Base-by-base conservation (phyloP, 2,329 filamentous ascomycete species). In the Lasiodiplodia gonubiensis region DNA sequence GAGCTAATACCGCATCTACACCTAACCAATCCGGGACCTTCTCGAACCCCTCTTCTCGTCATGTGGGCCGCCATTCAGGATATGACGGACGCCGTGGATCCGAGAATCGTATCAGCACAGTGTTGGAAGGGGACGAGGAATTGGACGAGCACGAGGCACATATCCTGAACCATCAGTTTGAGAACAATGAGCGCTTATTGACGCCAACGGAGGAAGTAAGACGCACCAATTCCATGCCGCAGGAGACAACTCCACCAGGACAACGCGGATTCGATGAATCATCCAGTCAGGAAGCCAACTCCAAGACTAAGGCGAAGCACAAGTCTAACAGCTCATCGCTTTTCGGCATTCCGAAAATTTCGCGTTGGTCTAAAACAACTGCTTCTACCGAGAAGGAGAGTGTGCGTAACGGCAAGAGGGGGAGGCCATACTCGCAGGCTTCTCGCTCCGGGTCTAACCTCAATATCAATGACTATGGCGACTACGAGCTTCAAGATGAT, bases 281-380 rank as follows among this genome's bases (percentile, higher is more conserved):
- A n/a, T 79, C 86, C 67, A 94, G 92, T 80, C 89, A 88, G 67
- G 93, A 96, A 70, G 92, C 93, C 69, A 79, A 84, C 70, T 92
- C 91, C 78, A 97, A 97, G 81, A 92, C 95, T 81, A 79, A 84
- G 71, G 92, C 91, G 78, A 97, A 97, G 81, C 92, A 96, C 81
- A 97, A 97, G 78, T 94, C 92, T 0, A 91, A 87, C 75, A 89
- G 89, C 68, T 95, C 93, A 0, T 92, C 92, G 0, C 84, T 89
- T 84, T 91, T 97, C 67, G 80, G 80, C 59, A 80, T 82, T 69
- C 93, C 94, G 27, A 97, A 97, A 82, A 94, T 97, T 70, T 98
- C 95, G 6, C 88, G 95, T 52, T 99, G 95, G 95, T 98, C 94
- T 0, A 95, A 96, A 81, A 98, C 94, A 2, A 99, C 95, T 0